phyloP scores from a whole-genome alignment of 2,329 filamentous ascomycete species.

The Botrytis deweyae region DNA sequence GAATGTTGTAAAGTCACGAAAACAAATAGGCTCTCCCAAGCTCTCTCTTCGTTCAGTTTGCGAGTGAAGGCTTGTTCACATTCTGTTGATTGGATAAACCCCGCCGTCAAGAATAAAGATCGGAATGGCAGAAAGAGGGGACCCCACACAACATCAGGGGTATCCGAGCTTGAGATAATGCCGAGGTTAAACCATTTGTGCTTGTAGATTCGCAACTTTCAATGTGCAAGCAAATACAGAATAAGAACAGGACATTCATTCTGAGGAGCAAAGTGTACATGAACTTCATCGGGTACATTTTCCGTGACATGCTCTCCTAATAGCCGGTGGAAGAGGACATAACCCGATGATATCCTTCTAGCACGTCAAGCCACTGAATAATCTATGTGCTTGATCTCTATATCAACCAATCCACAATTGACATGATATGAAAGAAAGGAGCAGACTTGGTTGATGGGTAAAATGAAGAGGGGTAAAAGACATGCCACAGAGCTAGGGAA shows the following conservation, averaged over 20 bases:
- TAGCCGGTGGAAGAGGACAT: not conserved
- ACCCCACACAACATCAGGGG: not conserved
- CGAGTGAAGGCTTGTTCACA: not conserved
- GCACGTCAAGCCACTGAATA: not conserved
- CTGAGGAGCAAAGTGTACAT: not conserved
- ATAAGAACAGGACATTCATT: not conserved
- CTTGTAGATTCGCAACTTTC: not conserved
- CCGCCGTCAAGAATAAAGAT: conserved; percentile 13
- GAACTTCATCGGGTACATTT: not conserved
- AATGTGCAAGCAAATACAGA: not conserved
- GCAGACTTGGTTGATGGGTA: not conserved
- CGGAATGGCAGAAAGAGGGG: conserved; percentile 14
- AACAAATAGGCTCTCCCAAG: conserved; percentile 21
- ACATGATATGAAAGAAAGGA: not conserved
- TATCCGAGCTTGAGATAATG: not conserved
- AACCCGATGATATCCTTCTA: not conserved
- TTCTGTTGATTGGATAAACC: conserved; percentile 7
- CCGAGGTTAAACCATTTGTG: not conserved
- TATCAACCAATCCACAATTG: not conserved
- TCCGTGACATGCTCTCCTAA: not conserved
- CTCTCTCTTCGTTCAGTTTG: not conserved
- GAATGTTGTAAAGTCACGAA: conserved; percentile 25
- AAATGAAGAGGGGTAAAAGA: not conserved
- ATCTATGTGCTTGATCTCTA: not conserved
- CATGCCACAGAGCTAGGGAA: not conserved